Conservation (phyloP, 1,139 yeast genomes). For the Hemisphaericaspora xylanilytica region DNA sequence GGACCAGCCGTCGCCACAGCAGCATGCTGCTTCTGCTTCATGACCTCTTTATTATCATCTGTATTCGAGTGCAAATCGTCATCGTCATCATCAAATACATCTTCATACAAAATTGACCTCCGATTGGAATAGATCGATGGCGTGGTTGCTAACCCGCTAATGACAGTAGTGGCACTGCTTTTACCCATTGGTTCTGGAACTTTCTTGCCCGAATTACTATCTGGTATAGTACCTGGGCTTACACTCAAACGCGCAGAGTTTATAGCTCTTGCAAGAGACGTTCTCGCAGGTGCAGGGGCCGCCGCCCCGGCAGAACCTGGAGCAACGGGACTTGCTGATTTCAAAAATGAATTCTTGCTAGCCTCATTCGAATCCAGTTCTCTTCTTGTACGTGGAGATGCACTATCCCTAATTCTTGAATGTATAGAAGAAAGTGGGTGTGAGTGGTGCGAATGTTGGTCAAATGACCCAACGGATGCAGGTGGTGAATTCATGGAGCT, state of each 20-base stretch:
- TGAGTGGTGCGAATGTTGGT: constrained; percentile 9
- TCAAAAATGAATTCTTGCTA: not conserved
- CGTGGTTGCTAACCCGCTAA: constrained; percentile 36
- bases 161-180: constrained; percentile 14
- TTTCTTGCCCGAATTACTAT: constrained; percentile 20
- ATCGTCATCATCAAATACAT: constrained; percentile 51
- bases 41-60: constrained; percentile 3
- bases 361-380: constrained; percentile 10
- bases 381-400: constrained; percentile 22
- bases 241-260: not conserved
- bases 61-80: constrained; percentile 13
- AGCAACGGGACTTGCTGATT: constrained; percentile 18
- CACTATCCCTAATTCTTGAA: constrained; percentile 38
- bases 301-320: constrained; percentile 20
- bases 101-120: constrained; percentile 41
- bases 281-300: constrained; percentile 20
- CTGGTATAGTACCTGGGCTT: constrained; percentile 8
- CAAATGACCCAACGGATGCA: constrained; percentile 10
- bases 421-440: constrained; percentile 33
- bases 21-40: not conserved
- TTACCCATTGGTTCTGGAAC: constrained; percentile 4
- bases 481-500: constrained; percentile 32
- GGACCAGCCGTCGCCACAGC: not conserved
- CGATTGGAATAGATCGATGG: constrained; percentile 31
- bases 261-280: constrained; percentile 15